Percentiles rank a stretch among this genome's conserved stretches.
phyloP scores from a whole-genome alignment of 2,329 filamentous ascomycete species.

The Setomelanomma holmii region DNA sequence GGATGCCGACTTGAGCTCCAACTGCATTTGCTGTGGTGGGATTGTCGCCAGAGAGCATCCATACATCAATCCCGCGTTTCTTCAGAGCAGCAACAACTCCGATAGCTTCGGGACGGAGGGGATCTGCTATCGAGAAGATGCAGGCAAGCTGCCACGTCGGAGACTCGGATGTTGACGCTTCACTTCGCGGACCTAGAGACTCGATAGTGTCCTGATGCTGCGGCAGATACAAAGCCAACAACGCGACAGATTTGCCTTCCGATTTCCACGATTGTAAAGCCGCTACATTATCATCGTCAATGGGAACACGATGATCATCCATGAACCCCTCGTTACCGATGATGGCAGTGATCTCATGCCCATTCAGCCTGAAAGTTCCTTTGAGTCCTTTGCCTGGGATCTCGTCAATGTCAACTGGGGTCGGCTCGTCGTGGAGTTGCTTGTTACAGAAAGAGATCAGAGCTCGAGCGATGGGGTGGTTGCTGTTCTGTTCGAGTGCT shows the following conservation, averaged over 20 bases:
- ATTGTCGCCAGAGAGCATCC: slow-evolving; percentile 95
- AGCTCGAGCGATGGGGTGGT: slow-evolving; percentile 76
- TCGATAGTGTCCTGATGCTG: neutral
- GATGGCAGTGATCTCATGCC: slow-evolving; percentile 54
- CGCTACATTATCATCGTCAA: slow-evolving; percentile 26
- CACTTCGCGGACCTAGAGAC: neutral
- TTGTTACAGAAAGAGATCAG: slow-evolving; percentile 68
- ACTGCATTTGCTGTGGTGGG: slow-evolving; percentile 82
- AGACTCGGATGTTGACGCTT: neutral
- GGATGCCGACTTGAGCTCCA: slow-evolving; percentile 77
- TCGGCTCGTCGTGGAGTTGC: slow-evolving; percentile 17
- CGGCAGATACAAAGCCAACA: slow-evolving; percentile 40
- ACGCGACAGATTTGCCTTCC: slow-evolving; percentile 51
- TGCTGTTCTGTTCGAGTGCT: slow-evolving; percentile 73
- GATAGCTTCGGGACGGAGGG: slow-evolving; percentile 75
- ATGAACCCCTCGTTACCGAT: slow-evolving; percentile 79
- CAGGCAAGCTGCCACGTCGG: slow-evolving; percentile 60
- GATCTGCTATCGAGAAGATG: slow-evolving; percentile 79
- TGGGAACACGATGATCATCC: slow-evolving; percentile 45
- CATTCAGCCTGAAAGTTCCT: slow-evolving; percentile 57
- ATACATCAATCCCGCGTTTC: slow-evolving; percentile 73
- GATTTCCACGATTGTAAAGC: slow-evolving; percentile 50
- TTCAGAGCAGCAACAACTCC: slow-evolving; percentile 70
- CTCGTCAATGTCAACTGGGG: slow-evolving; percentile 62
- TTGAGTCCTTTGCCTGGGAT: slow-evolving; percentile 75